These are phyloP conservation scores for Plectranthus barbatus DNA, from an alignment of 257 asterid species.

Conservation along the genomic window DNA sequence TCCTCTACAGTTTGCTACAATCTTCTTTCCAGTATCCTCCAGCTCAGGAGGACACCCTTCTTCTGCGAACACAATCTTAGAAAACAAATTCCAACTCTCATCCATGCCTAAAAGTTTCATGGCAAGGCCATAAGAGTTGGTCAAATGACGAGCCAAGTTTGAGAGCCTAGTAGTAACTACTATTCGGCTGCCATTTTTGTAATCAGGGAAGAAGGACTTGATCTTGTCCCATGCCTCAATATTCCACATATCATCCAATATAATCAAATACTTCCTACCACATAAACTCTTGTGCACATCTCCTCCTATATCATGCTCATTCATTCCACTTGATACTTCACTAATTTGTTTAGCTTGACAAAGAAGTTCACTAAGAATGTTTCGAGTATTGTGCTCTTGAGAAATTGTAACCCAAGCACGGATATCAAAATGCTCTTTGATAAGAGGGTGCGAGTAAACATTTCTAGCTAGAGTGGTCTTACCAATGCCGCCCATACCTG, in stretches of 20 bases:
- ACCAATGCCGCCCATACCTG: conserved; percentile 20
- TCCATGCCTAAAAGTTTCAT: background rate
- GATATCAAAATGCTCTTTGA: background rate
- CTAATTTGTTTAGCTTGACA: background rate
- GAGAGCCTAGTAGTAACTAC: conserved; percentile 9
- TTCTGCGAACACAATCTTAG: background rate
- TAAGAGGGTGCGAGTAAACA: background rate
- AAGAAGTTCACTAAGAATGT: background rate
- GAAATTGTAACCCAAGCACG: conserved; percentile 14
- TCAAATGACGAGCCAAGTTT: background rate
- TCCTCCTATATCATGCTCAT: background rate
- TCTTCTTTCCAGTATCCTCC: background rate
- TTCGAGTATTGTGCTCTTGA: background rate
- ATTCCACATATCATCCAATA: conserved; percentile 10
- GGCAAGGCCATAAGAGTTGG: no score
- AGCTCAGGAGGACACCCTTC: background rate
- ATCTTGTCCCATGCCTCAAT: background rate
- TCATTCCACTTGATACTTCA: background rate
- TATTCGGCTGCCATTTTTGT: conserved; percentile 9
- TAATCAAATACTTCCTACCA: conserved; percentile 12
- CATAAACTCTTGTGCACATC: background rate
- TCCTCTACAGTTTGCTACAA: conserved; percentile 11
- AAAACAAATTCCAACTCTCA: conserved; percentile 1
- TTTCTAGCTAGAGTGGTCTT: conserved; percentile 25
- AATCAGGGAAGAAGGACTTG: background rate